Conservation (phyloP, 768 basidiomycete genomes). For the Termitomyces sp. region DNA sequence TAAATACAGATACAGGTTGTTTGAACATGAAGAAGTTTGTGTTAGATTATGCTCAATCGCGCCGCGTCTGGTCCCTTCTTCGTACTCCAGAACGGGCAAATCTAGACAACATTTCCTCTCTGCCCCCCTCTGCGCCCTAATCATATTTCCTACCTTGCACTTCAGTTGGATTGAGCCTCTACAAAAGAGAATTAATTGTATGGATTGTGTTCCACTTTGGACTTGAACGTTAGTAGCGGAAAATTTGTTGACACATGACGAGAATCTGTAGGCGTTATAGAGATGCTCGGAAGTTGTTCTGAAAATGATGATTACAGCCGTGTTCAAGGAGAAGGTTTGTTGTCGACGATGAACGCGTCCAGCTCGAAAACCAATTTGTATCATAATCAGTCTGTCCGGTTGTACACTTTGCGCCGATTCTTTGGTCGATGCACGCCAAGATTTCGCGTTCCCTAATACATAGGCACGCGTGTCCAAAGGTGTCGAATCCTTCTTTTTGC, state of each 20-base stretch:
- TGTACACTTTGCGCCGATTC: too few species aligned
- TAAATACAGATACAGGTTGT: neutral
- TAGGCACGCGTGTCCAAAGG: too few species aligned
- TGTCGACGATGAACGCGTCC: neutral
- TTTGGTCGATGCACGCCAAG: too few species aligned
- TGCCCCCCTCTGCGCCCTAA: too few species aligned
- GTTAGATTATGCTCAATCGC: neutral
- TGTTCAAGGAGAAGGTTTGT: neutral
- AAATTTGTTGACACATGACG: slow-evolving; percentile 35
- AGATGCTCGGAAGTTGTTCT: neutral
- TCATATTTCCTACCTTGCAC: slow-evolving; percentile 3
- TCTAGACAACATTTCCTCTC: too few species aligned
- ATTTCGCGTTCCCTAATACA: too few species aligned
- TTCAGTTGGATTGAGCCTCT: slow-evolving; percentile 11
- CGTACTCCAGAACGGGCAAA: too few species aligned
- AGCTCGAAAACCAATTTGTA: too few species aligned
- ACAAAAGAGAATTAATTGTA: slow-evolving; percentile 49
- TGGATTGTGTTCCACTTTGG: neutral
- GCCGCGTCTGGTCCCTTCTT: neutral
- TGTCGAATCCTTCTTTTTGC: too few species aligned
- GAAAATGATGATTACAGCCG: neutral
- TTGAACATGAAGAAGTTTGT: neutral
- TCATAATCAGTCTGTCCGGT: too few species aligned
- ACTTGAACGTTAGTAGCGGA: too few species aligned
- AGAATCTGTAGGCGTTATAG: slow-evolving; percentile 36